These are phyloP conservation scores for Raffaelea arxii DNA, from an alignment of 2,329 filamentous ascomycete genomes.

Conservation along the genomic window DNA sequence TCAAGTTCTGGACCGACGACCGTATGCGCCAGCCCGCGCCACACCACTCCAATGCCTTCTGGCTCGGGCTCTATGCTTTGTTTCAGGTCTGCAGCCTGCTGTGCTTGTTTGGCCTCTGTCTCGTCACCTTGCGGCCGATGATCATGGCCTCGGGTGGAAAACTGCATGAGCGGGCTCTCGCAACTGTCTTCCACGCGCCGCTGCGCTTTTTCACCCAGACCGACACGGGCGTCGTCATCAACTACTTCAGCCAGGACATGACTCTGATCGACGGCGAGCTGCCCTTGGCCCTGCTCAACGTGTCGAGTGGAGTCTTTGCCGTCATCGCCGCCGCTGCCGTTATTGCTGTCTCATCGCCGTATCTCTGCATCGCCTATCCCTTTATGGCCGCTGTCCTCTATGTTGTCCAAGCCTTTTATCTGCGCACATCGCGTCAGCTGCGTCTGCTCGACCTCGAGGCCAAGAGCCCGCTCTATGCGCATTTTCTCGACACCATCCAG, in stretches of 20 bases:
- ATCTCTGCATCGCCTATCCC: conserved; percentile 34
- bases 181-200: conserved; percentile 22
- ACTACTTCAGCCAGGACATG: conserved; percentile 33
- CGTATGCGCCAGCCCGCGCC: conserved; percentile 9
- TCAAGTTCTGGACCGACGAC: conserved; percentile 19
- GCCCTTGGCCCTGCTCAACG: conserved; percentile 20
- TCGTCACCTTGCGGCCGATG: conserved; percentile 14
- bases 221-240: conserved; percentile 24
- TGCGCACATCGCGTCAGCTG: conserved; percentile 50
- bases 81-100: conserved; percentile 14
- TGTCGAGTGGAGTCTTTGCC: conserved; percentile 12
- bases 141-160: conserved; percentile 12
- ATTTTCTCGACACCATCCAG: conserved; percentile 47
- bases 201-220: conserved; percentile 25
- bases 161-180: conserved; percentile 20
- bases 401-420: conserved; percentile 45
- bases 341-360: conserved; percentile 19
- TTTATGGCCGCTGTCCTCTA: conserved; percentile 36
- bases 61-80: conserved; percentile 19
- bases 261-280: conserved; percentile 29
- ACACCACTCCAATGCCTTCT: conserved; percentile 16
- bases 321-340: conserved; percentile 18
- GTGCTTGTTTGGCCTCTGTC: conserved; percentile 14
- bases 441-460: conserved; percentile 52
- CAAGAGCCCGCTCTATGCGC: conserved; percentile 45